Percentiles rank a stretch among this genome's conserved stretches.
These are phyloP conservation scores for Dothideomycetidae sp. DNA, from an alignment of 2,329 filamentous ascomycete genomes.

Conservation along the genomic window DNA sequence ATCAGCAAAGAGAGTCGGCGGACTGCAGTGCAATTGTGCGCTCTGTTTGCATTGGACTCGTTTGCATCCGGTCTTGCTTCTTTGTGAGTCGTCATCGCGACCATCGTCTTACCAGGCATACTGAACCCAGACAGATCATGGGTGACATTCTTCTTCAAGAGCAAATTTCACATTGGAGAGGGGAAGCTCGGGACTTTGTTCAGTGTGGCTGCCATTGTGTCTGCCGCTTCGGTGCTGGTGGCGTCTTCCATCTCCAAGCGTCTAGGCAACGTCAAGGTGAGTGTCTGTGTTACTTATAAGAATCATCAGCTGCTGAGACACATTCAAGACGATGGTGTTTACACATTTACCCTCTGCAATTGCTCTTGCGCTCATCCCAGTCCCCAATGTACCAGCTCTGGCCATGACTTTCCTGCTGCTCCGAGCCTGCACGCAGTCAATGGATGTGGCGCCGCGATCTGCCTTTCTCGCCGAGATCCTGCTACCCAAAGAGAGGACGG, in stretches of 20 bases:
- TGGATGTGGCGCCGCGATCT: constrained; percentile 56
- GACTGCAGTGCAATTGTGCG: constrained; percentile 1
- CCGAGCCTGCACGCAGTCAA: constrained; percentile 47
- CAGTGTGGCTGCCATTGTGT: constrained; percentile 7
- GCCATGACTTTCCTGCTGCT: constrained; percentile 48
- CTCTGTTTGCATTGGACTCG: constrained; percentile 9
- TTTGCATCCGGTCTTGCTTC: constrained; percentile 10
- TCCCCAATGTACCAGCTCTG: constrained; percentile 39
- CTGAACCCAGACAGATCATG: constrained; percentile 7
- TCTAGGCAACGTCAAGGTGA: constrained; percentile 7
- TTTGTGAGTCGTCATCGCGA: neutral
- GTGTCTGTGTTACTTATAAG: neutral
- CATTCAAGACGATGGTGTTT: constrained; percentile 41
- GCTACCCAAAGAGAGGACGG: constrained; percentile 51
- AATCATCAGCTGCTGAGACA: too few species aligned
- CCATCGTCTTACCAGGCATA: neutral
- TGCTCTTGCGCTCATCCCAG: constrained; percentile 44
- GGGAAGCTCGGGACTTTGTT: constrained; percentile 10
- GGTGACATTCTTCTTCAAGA: constrained; percentile 11
- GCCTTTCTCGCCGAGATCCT: constrained; percentile 56
- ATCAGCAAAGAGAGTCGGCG: neutral
- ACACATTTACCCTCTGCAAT: constrained; percentile 51
- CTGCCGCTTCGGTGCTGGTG: constrained; percentile 9
- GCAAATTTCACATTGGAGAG: constrained; percentile 10
- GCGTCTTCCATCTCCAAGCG: constrained; percentile 10